Percentiles rank a stretch among this genome's conserved stretches.
Conservation (phyloP, 2,329 filamentous ascomycete species). For the Helicocarpus griseus region DNA sequence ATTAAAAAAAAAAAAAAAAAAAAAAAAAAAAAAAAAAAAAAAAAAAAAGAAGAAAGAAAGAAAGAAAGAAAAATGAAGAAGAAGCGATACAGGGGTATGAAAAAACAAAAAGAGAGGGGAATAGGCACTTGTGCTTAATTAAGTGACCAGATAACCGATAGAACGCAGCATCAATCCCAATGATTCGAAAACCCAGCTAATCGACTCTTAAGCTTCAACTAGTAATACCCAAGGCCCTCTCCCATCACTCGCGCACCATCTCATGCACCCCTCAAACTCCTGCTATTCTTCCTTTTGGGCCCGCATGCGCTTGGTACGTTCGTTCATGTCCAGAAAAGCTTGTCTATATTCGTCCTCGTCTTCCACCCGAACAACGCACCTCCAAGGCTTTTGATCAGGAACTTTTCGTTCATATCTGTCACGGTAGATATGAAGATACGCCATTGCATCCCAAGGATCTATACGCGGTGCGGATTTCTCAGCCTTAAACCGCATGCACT, state of each 20-base stretch:
- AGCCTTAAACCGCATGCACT: slow-evolving; percentile 1
- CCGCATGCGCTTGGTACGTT: background rate
- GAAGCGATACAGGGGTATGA: background rate
- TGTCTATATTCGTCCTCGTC: background rate
- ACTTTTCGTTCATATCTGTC: slow-evolving; percentile 6
- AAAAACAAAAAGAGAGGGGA: background rate
- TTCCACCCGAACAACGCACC: background rate
- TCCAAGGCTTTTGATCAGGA: background rate
- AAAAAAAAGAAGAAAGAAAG: no score
- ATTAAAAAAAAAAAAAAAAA: no score
- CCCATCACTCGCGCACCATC: background rate
- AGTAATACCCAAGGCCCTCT: background rate
- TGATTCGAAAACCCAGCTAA: background rate
- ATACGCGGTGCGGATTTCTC: slow-evolving; percentile 5
- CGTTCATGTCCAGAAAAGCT: background rate
- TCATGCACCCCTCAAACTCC: background rate
- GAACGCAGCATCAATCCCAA: background rate
- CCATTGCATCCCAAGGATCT: slow-evolving; percentile 4
- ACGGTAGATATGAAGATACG: slow-evolving; percentile 6
- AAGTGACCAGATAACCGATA: background rate
- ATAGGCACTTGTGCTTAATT: background rate
- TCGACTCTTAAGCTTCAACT: background rate
- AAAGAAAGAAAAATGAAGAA: no score
- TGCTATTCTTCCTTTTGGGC: background rate
- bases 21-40: no score